Evolutionary conservation across 2,329 filamentous ascomycete species (phyloP).

Genomic region (Trichoderma brevicompactum): DNA sequence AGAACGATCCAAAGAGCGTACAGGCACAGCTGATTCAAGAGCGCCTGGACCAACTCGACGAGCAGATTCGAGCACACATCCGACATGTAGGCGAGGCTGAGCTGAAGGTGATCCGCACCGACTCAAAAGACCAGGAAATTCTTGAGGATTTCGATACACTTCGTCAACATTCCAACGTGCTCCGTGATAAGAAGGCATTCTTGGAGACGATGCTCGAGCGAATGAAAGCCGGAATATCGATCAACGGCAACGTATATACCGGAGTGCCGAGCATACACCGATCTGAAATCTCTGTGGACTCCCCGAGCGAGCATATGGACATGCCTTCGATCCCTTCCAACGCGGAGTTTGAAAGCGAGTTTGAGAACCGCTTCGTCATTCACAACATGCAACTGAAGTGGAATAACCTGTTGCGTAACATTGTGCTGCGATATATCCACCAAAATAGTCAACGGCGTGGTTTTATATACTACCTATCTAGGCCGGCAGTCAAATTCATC

Average conservation of each 20-base stretch:
- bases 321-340: constrained; percentile 70
- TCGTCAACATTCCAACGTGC: constrained; percentile 57
- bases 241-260: constrained; percentile 37
- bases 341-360: constrained; percentile 87
- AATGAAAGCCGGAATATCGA: constrained; percentile 47
- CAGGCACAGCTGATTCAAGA: constrained; percentile 84
- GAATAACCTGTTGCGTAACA: constrained; percentile 95
- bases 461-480: constrained; percentile 97
- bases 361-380: constrained; percentile 97
- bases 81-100: constrained; percentile 76
- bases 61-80: constrained; percentile 77
- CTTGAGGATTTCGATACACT: constrained; percentile 65
- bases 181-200: constrained; percentile 62
- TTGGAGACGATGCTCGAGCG: constrained; percentile 62
- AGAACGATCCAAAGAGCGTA: constrained; percentile 85
- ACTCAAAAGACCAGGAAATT: constrained; percentile 54
- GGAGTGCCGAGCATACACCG: constrained; percentile 36
- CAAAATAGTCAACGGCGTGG: constrained; percentile 95
- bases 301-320: constrained; percentile 63
- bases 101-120: constrained; percentile 61
- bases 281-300: constrained; percentile 50
- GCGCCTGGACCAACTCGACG: constrained; percentile 75
- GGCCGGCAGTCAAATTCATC: constrained; percentile 95
- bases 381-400: constrained; percentile 98
- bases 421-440: constrained; percentile 95